Evolutionary conservation across 495 filamentous ascomycete genomes (phyloP), one percentile per base, ranked within the genome.

Genomic region (Tuber borchii): DNA sequence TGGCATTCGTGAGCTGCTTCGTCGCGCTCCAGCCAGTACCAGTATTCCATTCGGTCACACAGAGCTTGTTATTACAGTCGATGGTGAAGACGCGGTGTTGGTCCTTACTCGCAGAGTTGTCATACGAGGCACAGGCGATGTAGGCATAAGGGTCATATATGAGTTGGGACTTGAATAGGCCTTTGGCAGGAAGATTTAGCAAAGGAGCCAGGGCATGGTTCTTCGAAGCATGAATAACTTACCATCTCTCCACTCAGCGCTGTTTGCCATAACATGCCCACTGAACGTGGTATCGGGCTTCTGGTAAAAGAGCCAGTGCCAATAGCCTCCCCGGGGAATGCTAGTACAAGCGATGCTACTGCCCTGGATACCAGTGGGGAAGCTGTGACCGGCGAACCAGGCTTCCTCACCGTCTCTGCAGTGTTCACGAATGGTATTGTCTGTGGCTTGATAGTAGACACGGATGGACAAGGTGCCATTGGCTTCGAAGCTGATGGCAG

Each of bases 381-480:
- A 73, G 4, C 12, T 44, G 31, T 42, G 37, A 12, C 78, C 78
- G 9, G 61, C 19, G 1, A 10, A 37, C 78, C 76, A 79, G 26
- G 70, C 42, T 22, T 70, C 61, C 4, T 12, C 16, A 70, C 48
- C 68, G 3, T 79, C 46, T 10, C 44, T 70, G 19, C 61, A 74
- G 42, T 65, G 14, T 37, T 79, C 76, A 26, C 34, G 70, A 42
- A 79, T 69, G 17, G 51, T 26, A 45, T 79, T 69, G 48, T 74
- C n/a, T 0, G 8, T n/a, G 51, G 68, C 73, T 20, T 79, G 76
- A 44, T 75, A 79, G 70, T 75, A 79, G 39, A 79, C 26, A 14
- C 78, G 78, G 72, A 79, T 78, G 19, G 40, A 31, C 42, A 65
- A 40, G 3, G 2, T 39, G 17, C 39, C 70, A 0, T 17, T n/a